These are phyloP conservation scores for Yamadazyma nakazawae DNA, from an alignment of 805 yeast genomes.

Conservation along the genomic window DNA sequence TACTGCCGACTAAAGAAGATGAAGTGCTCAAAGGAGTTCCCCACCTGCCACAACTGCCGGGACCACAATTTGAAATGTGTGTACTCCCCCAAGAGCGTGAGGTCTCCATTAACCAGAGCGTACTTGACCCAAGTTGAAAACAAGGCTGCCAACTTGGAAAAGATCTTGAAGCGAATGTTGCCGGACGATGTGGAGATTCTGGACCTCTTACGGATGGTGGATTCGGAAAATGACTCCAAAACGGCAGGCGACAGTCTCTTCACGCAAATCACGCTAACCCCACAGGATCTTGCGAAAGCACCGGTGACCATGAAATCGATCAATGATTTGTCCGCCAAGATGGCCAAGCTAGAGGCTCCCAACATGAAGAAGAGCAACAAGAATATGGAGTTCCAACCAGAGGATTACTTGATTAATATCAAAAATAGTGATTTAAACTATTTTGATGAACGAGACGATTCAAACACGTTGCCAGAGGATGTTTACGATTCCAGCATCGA, in stretches of 20 bases:
- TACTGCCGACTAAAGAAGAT: slow-evolving; percentile 77
- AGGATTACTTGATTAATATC: slow-evolving; percentile 18
- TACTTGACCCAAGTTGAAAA: slow-evolving; percentile 77
- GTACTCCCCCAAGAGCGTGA: slow-evolving; percentile 71
- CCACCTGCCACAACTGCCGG: slow-evolving; percentile 72
- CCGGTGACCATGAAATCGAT: slow-evolving; percentile 18
- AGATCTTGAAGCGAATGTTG: slow-evolving; percentile 30
- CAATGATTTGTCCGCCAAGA: slow-evolving; percentile 14
- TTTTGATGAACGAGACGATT: slow-evolving; percentile 19
- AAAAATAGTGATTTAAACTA: slow-evolving; percentile 18
- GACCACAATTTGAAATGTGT: slow-evolving; percentile 74
- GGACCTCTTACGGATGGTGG: slow-evolving; percentile 16
- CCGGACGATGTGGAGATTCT: slow-evolving; percentile 26
- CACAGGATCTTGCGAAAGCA: slow-evolving; percentile 15
- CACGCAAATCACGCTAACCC: slow-evolving; percentile 16
- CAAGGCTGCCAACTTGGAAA: slow-evolving; percentile 29
- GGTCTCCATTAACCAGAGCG: slow-evolving; percentile 81
- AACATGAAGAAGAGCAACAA: slow-evolving; percentile 3
- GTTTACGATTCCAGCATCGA: slow-evolving; percentile 35
- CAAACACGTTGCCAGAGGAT: slow-evolving; percentile 7
- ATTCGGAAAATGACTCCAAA: slow-evolving; percentile 7
- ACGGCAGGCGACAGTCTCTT: slow-evolving; percentile 9
- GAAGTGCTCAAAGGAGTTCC: slow-evolving; percentile 75
- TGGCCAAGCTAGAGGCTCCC: slow-evolving; percentile 7
- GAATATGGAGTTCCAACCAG: slow-evolving; percentile 15